These are phyloP conservation scores for Rhododendron ferrugineum DNA, from an alignment of 148 eudicot species.

Conservation along the genomic window DNA sequence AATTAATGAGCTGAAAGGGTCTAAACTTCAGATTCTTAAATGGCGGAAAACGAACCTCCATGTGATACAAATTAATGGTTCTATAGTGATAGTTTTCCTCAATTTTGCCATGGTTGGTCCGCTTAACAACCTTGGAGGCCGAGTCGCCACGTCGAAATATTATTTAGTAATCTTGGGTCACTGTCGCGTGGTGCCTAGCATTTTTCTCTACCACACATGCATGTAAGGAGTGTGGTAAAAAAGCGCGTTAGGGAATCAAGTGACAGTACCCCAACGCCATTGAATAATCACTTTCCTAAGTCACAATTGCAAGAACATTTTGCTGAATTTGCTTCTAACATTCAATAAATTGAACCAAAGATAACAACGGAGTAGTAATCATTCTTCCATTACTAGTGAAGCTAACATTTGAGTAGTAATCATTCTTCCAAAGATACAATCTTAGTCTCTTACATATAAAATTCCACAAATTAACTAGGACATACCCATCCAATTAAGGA, in stretches of 20 bases:
- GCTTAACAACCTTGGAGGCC: neutral
- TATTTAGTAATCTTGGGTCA: neutral
- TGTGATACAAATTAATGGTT: neutral
- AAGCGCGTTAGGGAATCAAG: no score
- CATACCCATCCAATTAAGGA: neutral
- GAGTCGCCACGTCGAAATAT: neutral
- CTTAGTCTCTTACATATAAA: neutral
- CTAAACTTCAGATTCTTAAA: neutral
- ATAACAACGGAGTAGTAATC: neutral
- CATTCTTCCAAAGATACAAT: neutral
- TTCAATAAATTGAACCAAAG: no score
- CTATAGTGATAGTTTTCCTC: neutral
- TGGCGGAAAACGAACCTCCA: neutral
- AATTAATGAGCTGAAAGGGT: neutral
- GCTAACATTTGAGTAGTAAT: neutral
- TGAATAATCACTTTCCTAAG: no score
- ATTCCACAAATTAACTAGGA: neutral
- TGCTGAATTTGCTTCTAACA: neutral
- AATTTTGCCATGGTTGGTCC: neutral
- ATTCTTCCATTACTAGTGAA: neutral
- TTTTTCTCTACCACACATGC: neutral
- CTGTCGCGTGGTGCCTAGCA: neutral
- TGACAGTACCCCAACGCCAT: no score
- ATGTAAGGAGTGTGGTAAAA: no score
- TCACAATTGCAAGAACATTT: neutral